Evolutionary conservation across 108 stramenopile genomes (phyloP).

Genomic region (Fragilariopsis cylindrus): DNA sequence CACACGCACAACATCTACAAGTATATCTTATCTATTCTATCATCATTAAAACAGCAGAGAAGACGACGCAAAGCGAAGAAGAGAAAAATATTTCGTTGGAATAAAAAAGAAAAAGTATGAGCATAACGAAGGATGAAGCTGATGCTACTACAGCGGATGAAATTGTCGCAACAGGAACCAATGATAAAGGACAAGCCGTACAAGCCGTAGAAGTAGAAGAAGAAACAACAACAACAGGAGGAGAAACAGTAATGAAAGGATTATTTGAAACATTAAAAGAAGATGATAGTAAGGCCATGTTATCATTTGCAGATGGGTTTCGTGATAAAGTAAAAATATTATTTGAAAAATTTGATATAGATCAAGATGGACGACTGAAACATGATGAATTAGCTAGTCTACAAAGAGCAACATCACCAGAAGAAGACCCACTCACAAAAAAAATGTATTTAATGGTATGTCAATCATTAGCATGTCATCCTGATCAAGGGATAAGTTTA

Average conservation of each 20-base stretch:
- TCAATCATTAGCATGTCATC: slow-evolving; percentile 41
- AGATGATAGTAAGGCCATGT: slow-evolving; percentile 13
- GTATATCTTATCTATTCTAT: no score
- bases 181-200: no score
- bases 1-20: no score
- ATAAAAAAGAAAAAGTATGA: no score
- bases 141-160: no score
- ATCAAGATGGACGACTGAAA: slow-evolving; percentile 49
- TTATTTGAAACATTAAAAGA: slow-evolving; percentile 21
- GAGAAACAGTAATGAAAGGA: background rate
- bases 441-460: slow-evolving; percentile 54
- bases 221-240: background rate
- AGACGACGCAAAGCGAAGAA: no score
- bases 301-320: slow-evolving; percentile 38
- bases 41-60: no score
- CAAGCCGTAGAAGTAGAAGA: background rate
- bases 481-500: slow-evolving; percentile 37
- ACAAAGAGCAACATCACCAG: slow-evolving; percentile 32
- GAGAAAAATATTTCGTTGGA: no score
- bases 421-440: slow-evolving; percentile 31
- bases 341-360: slow-evolving; percentile 46
- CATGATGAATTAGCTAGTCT: slow-evolving; percentile 39
- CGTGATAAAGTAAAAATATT: slow-evolving; percentile 37
- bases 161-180: no score
- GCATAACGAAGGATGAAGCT: no score